Evolutionary conservation across 164 flowering plant species (phyloP), one percentile per base, ranked within the genome.

Genomic region (Platanus orientalis): DNA sequence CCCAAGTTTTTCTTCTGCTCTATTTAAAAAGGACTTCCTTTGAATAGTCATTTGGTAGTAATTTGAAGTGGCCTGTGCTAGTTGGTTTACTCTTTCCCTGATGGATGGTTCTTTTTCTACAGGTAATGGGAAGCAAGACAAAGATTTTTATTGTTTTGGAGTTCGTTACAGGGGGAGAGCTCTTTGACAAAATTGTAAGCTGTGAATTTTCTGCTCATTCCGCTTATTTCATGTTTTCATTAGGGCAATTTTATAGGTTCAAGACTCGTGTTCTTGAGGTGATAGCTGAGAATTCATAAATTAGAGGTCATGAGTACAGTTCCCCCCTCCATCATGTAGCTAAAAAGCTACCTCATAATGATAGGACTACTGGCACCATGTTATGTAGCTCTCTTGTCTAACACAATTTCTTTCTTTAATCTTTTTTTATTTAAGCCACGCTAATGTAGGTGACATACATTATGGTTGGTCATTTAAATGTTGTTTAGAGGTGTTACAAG

Each of bases 121-220:
- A 90, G 96, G 96, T 90, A 30, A 87, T 90, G 96, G 96, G 87
- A 48, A 90, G 96, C 87, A 90, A 74, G 75, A 85, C 94, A 30
- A 90, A 90, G 75, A 90, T 90, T 55, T 90, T 78, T 70, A 87
- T 90, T 44, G 92, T 87, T 62, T 62, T 90, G 66, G 96, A 90
- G 73, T 90, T 80, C 70, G 85, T 87, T 42, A 90, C 86, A 17
- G 96, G 96, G 52, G 96, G 96, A 69, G 96, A 90, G 75, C 92
- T 90, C 49, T 90, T 90, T 75, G 96, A 90, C 75, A 90, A 87
- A 78, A 90, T 90, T 77, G 96, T 90, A 75, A 84, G 91, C 76
- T 17, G 24, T 49, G n/a, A 69, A 26, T 34, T 68, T 28, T 45
- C 39, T 44, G n/a, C 21, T 19, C 11, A 19, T 21, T 47, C 0